Conservation (phyloP, 2,329 filamentous ascomycete genomes). For the Neofusicoccum laricinum region DNA sequence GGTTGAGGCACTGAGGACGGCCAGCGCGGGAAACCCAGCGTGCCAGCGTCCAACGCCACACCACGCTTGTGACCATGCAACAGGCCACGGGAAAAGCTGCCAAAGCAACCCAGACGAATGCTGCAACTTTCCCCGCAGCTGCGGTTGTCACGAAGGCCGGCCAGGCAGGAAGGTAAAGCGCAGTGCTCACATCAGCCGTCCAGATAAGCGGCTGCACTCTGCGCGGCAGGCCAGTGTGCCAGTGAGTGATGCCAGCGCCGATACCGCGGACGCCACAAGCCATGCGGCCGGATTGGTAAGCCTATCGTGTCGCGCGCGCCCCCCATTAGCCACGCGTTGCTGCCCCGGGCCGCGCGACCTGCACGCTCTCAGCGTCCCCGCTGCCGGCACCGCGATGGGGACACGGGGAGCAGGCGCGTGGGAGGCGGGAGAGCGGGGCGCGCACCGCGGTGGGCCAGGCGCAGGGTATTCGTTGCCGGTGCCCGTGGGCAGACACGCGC, state of each 20-base stretch:
- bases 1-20: too few relatives aligned
- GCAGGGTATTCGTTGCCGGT: too few relatives aligned
- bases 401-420: not conserved
- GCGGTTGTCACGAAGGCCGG: too few relatives aligned
- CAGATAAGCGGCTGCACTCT: not conserved
- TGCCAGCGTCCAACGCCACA: too few relatives aligned
- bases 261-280: not conserved
- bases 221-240: not conserved
- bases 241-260: not conserved
- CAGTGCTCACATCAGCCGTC: not conserved
- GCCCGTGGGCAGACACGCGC: too few relatives aligned
- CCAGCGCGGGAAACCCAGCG: too few relatives aligned
- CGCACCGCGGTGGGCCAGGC: too few relatives aligned
- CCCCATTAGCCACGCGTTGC: not conserved
- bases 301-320: not conserved
- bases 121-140: not conserved
- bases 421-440: too few relatives aligned
- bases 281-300: slow-evolving; percentile 6
- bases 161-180: not conserved
- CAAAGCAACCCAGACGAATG: too few relatives aligned
- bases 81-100: too few relatives aligned
- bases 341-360: not conserved
- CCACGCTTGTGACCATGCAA: too few relatives aligned
- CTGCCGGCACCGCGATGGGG: not conserved
- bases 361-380: not conserved